Evolutionary conservation across 2,329 filamentous ascomycete species (phyloP).

Genomic region (Cladophialophora yegresii): DNA sequence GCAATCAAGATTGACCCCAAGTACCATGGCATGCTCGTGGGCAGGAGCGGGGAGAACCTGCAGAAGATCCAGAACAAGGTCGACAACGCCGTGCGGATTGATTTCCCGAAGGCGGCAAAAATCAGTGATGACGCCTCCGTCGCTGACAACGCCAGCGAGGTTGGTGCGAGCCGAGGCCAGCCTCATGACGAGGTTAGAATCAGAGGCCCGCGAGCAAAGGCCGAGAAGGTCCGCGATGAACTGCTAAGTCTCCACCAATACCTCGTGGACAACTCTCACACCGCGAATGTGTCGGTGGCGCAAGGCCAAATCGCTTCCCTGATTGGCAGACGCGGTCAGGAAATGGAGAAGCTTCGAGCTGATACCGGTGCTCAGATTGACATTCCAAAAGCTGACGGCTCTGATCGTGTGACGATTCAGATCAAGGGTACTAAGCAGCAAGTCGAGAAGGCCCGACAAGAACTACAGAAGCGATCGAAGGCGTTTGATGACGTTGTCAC

Average conservation of each 20-base stretch:
- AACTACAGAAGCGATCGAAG: slow-evolving; percentile 81
- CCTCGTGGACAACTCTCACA: slow-evolving; percentile 81
- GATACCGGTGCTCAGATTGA: slow-evolving; percentile 87
- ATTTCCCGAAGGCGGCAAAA: slow-evolving; percentile 73
- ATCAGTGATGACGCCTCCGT: slow-evolving; percentile 69
- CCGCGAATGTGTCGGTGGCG: slow-evolving; percentile 77
- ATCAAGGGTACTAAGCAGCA: slow-evolving; percentile 90
- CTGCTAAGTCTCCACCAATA: slow-evolving; percentile 86
- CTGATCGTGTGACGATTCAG: slow-evolving; percentile 77
- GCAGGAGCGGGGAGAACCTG: slow-evolving; percentile 81
- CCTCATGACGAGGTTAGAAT: slow-evolving; percentile 85
- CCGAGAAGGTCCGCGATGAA: slow-evolving; percentile 88
- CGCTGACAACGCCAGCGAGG: slow-evolving; percentile 69
- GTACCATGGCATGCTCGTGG: slow-evolving; percentile 92
- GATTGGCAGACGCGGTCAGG: slow-evolving; percentile 85
- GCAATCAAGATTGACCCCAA: slow-evolving; percentile 87
- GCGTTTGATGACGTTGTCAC: slow-evolving; percentile 88
- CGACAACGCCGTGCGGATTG: slow-evolving; percentile 74
- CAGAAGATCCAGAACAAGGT: slow-evolving; percentile 91
- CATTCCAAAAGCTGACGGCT: slow-evolving; percentile 76
- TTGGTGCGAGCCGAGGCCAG: slow-evolving; percentile 65
- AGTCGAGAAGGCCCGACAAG: slow-evolving; percentile 87
- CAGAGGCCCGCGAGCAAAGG: slow-evolving; percentile 88
- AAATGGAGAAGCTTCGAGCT: slow-evolving; percentile 86
- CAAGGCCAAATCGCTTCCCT: slow-evolving; percentile 91